Evolutionary conservation across 106 monocot species (phyloP), one percentile per base, ranked within the genome.

Genomic region (Dendrobium chrysotoxum): DNA sequence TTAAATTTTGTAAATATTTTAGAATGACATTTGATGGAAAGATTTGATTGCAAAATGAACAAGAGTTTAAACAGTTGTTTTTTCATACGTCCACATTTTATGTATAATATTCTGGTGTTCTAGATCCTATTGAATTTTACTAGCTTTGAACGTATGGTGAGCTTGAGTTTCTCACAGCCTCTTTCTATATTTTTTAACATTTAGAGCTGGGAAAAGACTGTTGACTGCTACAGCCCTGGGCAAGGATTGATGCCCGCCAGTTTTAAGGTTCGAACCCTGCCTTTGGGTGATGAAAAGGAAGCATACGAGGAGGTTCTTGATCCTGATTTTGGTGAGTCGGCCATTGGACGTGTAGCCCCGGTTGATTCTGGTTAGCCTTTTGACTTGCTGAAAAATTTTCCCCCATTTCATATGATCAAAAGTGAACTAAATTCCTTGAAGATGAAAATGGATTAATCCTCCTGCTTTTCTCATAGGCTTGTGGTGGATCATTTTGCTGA

Each of bases 231-330:
- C 78, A 96, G 96, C 85, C 96, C 96, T 45, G 96, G 96, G 28
- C 96, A 96, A 79, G 96, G 96, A 1, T 84, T 96, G 85, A 96
- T 96, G 96, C 96, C 96, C 4, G 91, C 96, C 74, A 96, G 96
- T 77, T 96, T 96, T 80, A 96, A 96, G 78, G 91, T 96, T 42
- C 83, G 90, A 81, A 85, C 85, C 31, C 85, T 89, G 16, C 91
- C 93, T 75, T 72, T 91, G 53, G 91, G 88, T 85, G 93, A 85
- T 78, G 86, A 72, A 70, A 85, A 86, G 81, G 88, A 86, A 65
- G 85, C 86, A 41, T 88, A 79, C 82, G 96, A 96, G 50, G 50
- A 50, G 77, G 86, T 90, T 53, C 75, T 96, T 76, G 93, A 96
- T 76, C 96, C 96, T 81, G 96, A 96, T 89, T 96, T 96, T 86